Evolutionary conservation across 2,329 filamentous ascomycete species (phyloP).

Genomic region (Mariannaea elegans): DNA sequence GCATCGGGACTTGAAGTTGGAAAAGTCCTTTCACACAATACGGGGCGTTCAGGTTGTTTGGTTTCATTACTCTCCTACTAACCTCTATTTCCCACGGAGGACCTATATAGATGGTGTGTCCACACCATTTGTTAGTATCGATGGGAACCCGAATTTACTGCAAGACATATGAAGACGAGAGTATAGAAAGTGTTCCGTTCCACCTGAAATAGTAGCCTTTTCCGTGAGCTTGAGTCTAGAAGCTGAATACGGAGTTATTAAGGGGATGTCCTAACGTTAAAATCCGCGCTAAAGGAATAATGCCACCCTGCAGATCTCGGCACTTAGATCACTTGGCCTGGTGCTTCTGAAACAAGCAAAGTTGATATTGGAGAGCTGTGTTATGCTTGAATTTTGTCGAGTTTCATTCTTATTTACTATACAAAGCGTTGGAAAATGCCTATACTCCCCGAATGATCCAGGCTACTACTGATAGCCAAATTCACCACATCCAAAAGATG

Average conservation of each 20-base stretch:
- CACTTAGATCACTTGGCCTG: background rate
- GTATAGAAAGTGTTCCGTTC: background rate
- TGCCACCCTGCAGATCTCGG: constrained; percentile 7
- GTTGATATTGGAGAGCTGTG: background rate
- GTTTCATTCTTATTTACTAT: constrained; percentile 28
- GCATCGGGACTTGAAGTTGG: too few relatives aligned
- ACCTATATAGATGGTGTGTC: background rate
- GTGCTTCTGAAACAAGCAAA: background rate
- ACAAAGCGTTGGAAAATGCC: constrained; percentile 1
- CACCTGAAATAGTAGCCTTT: too few relatives aligned
- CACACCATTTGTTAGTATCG: background rate
- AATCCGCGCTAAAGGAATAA: too few relatives aligned
- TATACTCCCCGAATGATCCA: constrained; percentile 4
- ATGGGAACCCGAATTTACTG: background rate
- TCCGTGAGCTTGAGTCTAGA: too few relatives aligned
- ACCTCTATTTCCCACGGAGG: background rate
- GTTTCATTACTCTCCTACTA: constrained; percentile 2
- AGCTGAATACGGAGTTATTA: constrained; percentile 6
- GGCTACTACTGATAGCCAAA: constrained; percentile 8
- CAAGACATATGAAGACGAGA: background rate
- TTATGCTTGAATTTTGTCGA: constrained; percentile 13
- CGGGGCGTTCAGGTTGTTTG: constrained; percentile 2
- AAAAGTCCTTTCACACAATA: too few relatives aligned
- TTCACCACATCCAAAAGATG: constrained; percentile 15
- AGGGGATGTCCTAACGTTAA: background rate